Base-by-base conservation (phyloP, 768 basidiomycete species). In the Paxillus involutus region DNA sequence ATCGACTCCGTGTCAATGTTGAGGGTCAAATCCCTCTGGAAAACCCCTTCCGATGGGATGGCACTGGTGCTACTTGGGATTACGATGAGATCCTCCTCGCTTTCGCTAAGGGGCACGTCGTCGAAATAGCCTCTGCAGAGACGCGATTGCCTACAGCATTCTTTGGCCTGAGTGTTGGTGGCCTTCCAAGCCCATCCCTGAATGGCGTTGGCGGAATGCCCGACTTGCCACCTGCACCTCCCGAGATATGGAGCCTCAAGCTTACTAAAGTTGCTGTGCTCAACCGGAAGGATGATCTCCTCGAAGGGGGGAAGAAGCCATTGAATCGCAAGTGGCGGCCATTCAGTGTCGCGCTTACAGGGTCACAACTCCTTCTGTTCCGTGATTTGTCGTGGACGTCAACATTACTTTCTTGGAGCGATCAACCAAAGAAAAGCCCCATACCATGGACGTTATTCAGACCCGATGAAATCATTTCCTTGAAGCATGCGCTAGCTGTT, bases 321-420 rank as follows among this genome's bases (percentile, higher is more conserved):
- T 72, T 75, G 44, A 87, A 80, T 63, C 80, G 92, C 46, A 98
- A 94, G 73, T 98, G 97, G 97, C 86, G 80, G 62, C 72, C 82
- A 11, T 95, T 87, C 80, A 86, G 84, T 57, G 89, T 94, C 9
- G 77, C 95, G 47, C 76, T 99, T 52, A 94, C 94, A 4, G 88
- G 85, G 24, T 94, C 93, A 5, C 96, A 98, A 63, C 76, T 99
- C 4, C 79, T 98, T 43, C 88, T 98, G 68, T 94, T 94, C 73
- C 88, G 89, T 29, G 90, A 93, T 69, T 67, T 80, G 3, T 63
- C 79, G 13, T 85, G 80, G 83, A 79, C 80, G 3, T 62, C 70
- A 39, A 66, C 73, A 19, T 61, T 87, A 32, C 71, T 77, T 50
- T 69, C 75, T 43, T 76, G 80, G 68, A 71, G 74, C 49, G 67